Evolutionary conservation across 805 yeast species (phyloP).

Genomic region (Lachancea thermotolerans): DNA sequence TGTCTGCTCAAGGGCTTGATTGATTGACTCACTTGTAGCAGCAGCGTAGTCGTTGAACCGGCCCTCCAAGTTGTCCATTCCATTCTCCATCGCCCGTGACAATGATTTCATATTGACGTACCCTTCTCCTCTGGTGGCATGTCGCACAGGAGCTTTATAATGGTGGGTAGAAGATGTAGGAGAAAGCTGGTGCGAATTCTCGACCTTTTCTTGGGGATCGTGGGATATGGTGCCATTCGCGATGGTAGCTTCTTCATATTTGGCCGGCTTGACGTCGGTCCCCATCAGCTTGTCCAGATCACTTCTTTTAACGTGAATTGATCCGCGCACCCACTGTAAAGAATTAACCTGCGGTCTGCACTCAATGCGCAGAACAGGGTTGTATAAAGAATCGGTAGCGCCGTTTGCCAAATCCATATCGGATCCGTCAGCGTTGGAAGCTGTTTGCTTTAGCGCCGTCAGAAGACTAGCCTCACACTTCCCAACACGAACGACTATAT

Average conservation of each 20-base stretch:
- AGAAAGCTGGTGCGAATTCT: slow-evolving; percentile 9
- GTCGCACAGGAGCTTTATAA: slow-evolving; percentile 45
- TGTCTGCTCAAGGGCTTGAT: slow-evolving; percentile 43
- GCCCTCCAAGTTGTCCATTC: slow-evolving; percentile 48
- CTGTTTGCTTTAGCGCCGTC: slow-evolving; percentile 39
- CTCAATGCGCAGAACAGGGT: slow-evolving; percentile 61
- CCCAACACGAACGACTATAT: slow-evolving; percentile 49
- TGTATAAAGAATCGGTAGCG: slow-evolving; percentile 57
- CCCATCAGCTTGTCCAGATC: slow-evolving; percentile 65
- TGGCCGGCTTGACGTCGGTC: slow-evolving; percentile 61
- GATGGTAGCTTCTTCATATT: slow-evolving; percentile 51
- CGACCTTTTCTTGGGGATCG: slow-evolving; percentile 19
- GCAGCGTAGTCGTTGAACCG: slow-evolving; percentile 52
- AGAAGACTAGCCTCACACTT: slow-evolving; percentile 48
- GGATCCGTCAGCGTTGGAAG: slow-evolving; percentile 34
- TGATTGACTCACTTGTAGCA: slow-evolving; percentile 46
- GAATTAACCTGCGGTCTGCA: slow-evolving; percentile 75
- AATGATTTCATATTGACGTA: slow-evolving; percentile 38
- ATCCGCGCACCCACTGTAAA: slow-evolving; percentile 81
- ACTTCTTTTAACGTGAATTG: slow-evolving; percentile 48
- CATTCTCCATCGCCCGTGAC: slow-evolving; percentile 42
- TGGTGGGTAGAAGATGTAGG: slow-evolving; percentile 15
- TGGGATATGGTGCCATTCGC: slow-evolving; percentile 39
- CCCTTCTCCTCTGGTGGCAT: slow-evolving; percentile 29
- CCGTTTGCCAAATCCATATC: slow-evolving; percentile 2